These are phyloP conservation scores for Colletotrichum sojae DNA, from an alignment of 2,329 filamentous ascomycete genomes.

Conservation along the genomic window DNA sequence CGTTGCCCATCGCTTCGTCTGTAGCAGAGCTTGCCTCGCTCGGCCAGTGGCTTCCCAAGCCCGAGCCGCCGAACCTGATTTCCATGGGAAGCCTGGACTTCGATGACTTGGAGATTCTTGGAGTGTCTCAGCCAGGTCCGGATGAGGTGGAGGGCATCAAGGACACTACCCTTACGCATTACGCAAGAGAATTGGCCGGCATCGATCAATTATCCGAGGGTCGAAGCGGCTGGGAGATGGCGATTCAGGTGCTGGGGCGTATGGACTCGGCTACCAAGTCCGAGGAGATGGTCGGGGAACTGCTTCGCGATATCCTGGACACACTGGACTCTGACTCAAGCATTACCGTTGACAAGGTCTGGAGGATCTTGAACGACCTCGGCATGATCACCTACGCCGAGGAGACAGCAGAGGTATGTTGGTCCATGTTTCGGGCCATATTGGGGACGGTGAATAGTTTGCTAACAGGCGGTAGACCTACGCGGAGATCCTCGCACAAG, in stretches of 20 bases:
- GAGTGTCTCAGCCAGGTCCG: constrained; percentile 71
- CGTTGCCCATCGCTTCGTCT: constrained; percentile 81
- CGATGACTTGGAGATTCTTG: constrained; percentile 88
- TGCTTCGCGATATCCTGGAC: constrained; percentile 77
- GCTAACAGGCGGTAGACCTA: constrained; percentile 74
- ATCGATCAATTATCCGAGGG: constrained; percentile 63
- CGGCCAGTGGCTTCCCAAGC: constrained; percentile 83
- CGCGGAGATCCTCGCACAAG: constrained; percentile 81
- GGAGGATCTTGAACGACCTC: constrained; percentile 82
- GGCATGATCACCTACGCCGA: constrained; percentile 85
- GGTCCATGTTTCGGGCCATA: neutral
- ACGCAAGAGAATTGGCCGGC: constrained; percentile 77
- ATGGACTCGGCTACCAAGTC: constrained; percentile 81
- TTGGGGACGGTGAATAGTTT: neutral
- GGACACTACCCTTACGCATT: constrained; percentile 83
- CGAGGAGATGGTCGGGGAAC: constrained; percentile 79
- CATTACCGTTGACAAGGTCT: constrained; percentile 84
- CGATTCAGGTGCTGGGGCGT: constrained; percentile 85
- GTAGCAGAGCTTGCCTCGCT: constrained; percentile 88
- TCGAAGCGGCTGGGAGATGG: constrained; percentile 89
- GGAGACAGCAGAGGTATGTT: constrained; percentile 83
- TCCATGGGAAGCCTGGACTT: constrained; percentile 80
- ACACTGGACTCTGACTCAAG: constrained; percentile 76
- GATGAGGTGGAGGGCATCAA: constrained; percentile 77
- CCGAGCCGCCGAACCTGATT: constrained; percentile 66